phyloP scores from a whole-genome alignment of 129 eudicot genomes.

The Saposhnikovia divaricata region DNA sequence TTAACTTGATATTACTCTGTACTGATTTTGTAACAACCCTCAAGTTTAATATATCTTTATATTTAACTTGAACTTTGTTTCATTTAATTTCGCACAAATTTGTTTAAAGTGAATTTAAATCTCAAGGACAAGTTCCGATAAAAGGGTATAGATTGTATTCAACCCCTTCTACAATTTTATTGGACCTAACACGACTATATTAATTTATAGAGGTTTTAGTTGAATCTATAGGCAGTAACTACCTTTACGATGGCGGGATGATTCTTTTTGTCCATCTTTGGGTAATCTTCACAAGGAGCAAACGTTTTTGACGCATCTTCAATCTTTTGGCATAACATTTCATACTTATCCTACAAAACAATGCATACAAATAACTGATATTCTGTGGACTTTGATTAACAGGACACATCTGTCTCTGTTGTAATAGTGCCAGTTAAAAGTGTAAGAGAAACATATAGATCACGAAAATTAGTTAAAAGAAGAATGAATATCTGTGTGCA shows the following conservation, averaged over 20 bases:
- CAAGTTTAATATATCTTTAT: too few relatives aligned
- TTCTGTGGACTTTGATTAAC: neutral
- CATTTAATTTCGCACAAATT: too few relatives aligned
- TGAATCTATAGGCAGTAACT: neutral
- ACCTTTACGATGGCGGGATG: constrained; percentile 67
- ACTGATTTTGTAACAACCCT: too few relatives aligned
- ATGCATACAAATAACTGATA: neutral
- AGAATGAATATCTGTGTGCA: neutral
- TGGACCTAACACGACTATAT: too few relatives aligned
- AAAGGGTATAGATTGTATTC: too few relatives aligned
- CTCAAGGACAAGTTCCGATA: too few relatives aligned
- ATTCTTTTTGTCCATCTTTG: constrained; percentile 27
- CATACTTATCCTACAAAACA: constrained; percentile 36
- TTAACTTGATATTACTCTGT: too few relatives aligned
- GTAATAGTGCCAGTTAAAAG: neutral
- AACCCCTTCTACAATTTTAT: too few relatives aligned
- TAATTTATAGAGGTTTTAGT: too few relatives aligned
- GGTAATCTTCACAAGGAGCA: constrained; percentile 32
- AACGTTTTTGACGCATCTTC: constrained; percentile 24
- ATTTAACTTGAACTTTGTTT: too few relatives aligned
- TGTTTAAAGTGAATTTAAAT: too few relatives aligned
- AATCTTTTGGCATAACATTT: constrained; percentile 33
- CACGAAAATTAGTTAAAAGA: neutral
- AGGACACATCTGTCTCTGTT: neutral
- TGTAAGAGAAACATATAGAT: neutral